phyloP scores from a whole-genome alignment of 176 grass and related monocot species.

The Hordeum marinum region DNA sequence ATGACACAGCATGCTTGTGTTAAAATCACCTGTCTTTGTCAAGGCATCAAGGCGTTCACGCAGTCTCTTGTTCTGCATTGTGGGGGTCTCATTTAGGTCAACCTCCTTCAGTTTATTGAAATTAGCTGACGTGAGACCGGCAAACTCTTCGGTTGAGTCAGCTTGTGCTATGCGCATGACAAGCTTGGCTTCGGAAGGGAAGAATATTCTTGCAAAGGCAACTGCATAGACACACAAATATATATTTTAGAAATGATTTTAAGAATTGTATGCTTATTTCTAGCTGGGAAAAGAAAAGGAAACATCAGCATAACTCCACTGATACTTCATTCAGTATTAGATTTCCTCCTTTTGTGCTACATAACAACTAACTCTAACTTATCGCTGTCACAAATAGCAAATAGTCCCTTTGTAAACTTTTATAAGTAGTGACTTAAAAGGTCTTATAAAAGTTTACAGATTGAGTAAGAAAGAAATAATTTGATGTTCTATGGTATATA shows the following conservation, averaged over 20 bases:
- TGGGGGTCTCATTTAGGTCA: conserved; percentile 84
- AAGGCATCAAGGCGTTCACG: conserved; percentile 72
- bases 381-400: neutral
- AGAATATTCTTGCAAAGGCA: conserved; percentile 97
- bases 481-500: neutral
- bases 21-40: conserved; percentile 67
- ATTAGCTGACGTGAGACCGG: conserved; percentile 41
- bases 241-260: no score
- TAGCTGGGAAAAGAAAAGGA: neutral
- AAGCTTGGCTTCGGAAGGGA: conserved; percentile 86
- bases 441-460: no score
- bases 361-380: neutral
- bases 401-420: no score
- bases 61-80: conserved; percentile 65
- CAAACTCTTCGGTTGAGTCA: conserved; percentile 73
- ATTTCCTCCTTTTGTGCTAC: neutral
- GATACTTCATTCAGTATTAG: conserved; percentile 3
- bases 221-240: conserved; percentile 48
- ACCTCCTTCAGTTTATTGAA: conserved; percentile 64
- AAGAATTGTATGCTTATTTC: neutral
- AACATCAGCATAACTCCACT: neutral
- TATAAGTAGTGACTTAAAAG: no score
- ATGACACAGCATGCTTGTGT: neutral
- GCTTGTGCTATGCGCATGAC: conserved; percentile 90
- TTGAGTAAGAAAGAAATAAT: neutral